phyloP scores from a whole-genome alignment of 495 filamentous ascomycete genomes.

The Baudoinia panamericana region DNA sequence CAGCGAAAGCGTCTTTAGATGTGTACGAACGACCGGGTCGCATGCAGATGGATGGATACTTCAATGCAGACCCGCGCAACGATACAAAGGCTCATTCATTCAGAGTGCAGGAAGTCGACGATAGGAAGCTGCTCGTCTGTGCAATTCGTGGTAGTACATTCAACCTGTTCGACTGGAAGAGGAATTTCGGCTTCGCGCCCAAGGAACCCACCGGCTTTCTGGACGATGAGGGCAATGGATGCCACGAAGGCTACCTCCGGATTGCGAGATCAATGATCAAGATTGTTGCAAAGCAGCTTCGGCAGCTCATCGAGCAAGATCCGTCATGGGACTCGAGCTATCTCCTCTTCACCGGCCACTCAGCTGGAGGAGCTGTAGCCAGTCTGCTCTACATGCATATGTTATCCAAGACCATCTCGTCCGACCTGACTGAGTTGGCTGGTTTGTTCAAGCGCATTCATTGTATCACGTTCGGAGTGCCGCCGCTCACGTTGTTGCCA shows the following conservation, averaged over 20 bases:
- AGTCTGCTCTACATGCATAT: constrained; percentile 67
- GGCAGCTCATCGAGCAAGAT: constrained; percentile 53
- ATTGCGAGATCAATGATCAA: constrained; percentile 64
- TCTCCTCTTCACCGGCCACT: constrained; percentile 71
- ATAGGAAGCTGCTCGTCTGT: constrained; percentile 64
- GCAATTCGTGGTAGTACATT: constrained; percentile 61
- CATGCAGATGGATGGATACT: constrained; percentile 47
- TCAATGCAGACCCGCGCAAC: constrained; percentile 52
- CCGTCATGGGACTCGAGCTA: constrained; percentile 46
- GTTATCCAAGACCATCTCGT: constrained; percentile 43
- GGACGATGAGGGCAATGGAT: constrained; percentile 61
- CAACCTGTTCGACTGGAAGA: constrained; percentile 71
- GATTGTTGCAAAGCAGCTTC: constrained; percentile 54
- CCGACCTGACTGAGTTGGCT: constrained; percentile 53
- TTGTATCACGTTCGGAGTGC: constrained; percentile 71
- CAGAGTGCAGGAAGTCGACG: constrained; percentile 60
- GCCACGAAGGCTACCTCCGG: constrained; percentile 63
- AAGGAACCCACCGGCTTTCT: constrained; percentile 51
- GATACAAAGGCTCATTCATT: constrained; percentile 78
- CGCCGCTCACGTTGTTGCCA: constrained; percentile 59
- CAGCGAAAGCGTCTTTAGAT: constrained; percentile 57
- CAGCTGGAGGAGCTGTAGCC: constrained; percentile 70
- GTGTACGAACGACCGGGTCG: constrained; percentile 53
- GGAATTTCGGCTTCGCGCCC: constrained; percentile 59
- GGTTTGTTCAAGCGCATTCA: constrained; percentile 62